Evolutionary conservation across 345 rosid genomes (phyloP), one percentile per base, ranked within the genome.

Genomic region (Brassica nigra): DNA sequence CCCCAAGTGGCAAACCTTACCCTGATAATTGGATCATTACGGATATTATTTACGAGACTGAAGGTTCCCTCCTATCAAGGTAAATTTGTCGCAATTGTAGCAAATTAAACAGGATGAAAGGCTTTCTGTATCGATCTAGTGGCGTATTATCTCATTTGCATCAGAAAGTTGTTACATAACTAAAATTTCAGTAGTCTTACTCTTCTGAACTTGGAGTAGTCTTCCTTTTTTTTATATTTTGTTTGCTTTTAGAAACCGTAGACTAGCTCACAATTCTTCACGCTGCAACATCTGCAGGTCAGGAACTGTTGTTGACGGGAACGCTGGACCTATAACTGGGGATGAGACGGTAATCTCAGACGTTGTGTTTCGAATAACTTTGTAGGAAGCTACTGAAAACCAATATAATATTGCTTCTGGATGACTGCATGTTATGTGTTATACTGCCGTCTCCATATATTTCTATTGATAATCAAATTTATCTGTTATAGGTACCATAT

Each of bases 11-110:
- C 78, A 95, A 95, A 86, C 97, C 98, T 80, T 95, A 95, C 82
- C 99, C 99, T 84, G 97, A 95, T 86, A 95, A 93, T 80, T 95
- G 99, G 99, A 95, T 93, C 78, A 87, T 91, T 72, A 93, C 99
- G 8, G 99, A 95, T 85, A 42, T 95, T 84, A 85, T 95, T 68
- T 93, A 91, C 65, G 98, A 95, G 83, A 70, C 86, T 67, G 98
- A 95, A 87, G 98, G 99, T 76, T 87, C 91, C 70, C 89, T 95
- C 1, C 39, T 89, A 71, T 86, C 97, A 3, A 86, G 99, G 99
- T 90, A 81, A 76, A 79, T 59, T 28, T 58, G 18, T 61, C 16
- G 70, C 68, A 59, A 58, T 44, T 16, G 69, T 68, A 80, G 62
- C 47, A 57, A 75, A 15, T 31, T 36, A 64, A 80, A 18, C 23